A percentile compares a stretch with the other conserved stretches of the same genome.
phyloP scores from a whole-genome alignment of 257 asterid species.

The Cruciata laevipes region DNA sequence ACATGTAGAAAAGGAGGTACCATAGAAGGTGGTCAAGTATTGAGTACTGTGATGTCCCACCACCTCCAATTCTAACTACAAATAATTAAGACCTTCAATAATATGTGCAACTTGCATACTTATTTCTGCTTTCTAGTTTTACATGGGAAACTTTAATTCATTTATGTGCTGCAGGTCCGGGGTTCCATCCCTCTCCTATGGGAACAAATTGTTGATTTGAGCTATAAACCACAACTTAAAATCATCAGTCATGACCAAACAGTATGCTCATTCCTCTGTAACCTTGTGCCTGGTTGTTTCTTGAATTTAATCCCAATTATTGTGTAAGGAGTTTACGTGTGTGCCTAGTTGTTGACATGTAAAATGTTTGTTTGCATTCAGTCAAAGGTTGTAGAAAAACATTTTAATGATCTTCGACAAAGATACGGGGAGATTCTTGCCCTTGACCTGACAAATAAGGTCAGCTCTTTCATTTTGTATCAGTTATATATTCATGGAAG shows the following conservation, averaged over 20 bases:
- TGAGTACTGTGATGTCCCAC: not conserved
- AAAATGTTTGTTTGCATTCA: conserved; percentile 24
- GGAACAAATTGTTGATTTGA: conserved; percentile 99
- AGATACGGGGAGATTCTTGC: conserved; percentile 84
- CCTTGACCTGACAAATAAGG: conserved; percentile 90
- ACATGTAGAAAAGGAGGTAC: not conserved
- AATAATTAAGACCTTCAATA: not conserved
- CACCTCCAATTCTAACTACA: not conserved
- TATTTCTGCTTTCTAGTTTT: conserved; percentile 1
- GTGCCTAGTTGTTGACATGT: not conserved
- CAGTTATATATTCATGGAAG: not conserved
- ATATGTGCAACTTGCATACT: not conserved
- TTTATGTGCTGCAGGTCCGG: conserved; percentile 58
- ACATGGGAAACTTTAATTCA: conserved; percentile 7
- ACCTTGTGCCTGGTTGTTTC: conserved; percentile 9
- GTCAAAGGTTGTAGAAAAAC: conserved; percentile 83
- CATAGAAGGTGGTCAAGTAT: not conserved
- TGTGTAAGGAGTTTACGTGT: not conserved
- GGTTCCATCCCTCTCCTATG: conserved; percentile 94
- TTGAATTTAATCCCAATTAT: conserved; percentile 2
- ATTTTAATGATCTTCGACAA: conserved; percentile 79
- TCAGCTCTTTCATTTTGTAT: conserved; percentile 18
- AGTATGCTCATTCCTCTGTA: conserved; percentile 40
- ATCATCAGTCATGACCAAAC: conserved; percentile 70
- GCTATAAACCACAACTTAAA: conserved; percentile 88